Base-by-base conservation (phyloP, 2,329 filamentous ascomycete genomes). In the Monosporascus ibericus region DNA sequence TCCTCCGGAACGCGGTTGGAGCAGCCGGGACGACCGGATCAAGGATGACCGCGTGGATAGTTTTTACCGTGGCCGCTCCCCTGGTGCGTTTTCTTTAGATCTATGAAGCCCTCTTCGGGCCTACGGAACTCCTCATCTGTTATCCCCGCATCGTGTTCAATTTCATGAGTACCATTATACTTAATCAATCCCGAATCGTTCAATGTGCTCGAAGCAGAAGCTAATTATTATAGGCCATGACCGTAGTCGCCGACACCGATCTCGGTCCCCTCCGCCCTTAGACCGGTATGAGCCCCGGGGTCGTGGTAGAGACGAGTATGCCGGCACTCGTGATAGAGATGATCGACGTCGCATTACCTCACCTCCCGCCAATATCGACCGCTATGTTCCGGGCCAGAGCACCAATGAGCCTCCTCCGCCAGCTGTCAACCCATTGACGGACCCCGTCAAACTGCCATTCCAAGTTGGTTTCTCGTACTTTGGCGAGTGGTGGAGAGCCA, bases 381-480 rank as follows among this genome's bases (percentile, higher is more conserved):
- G 90, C 61, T 94, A 94, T 65, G 86, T 94, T 20, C 90, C 90
- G 1, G 87, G 88, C 18, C 86, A 90, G 59, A 82, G 87, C 50
- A 70, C 65, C 52, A 65, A 65, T 36, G 72, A 75, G 24, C 68
- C 79, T 30, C 74, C 78, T 8, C 69, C 73, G 18, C 70, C 79
- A 15, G 73, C 75, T 1, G 70, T 75, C 18, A 92, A 92, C 59
- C 87, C 87, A 8, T 72, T 92, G 3, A 77, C 81, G 14, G 87
- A 92, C 56, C 88, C 88, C 2, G 76, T 87, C 60, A 82, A 82
- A 55, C 76, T 92, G 9, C 82, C 87, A 3, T 91, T 87, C 57
- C 88, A 92, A 66, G 88, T 92, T 51, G 88, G 88, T 2, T 92
- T 92, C 70, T 92, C 88, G 15, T 92, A 87, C 69, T 92, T 90